Conservation (phyloP, 1,284 basidiomycete species). For the Waitea zeae region DNA sequence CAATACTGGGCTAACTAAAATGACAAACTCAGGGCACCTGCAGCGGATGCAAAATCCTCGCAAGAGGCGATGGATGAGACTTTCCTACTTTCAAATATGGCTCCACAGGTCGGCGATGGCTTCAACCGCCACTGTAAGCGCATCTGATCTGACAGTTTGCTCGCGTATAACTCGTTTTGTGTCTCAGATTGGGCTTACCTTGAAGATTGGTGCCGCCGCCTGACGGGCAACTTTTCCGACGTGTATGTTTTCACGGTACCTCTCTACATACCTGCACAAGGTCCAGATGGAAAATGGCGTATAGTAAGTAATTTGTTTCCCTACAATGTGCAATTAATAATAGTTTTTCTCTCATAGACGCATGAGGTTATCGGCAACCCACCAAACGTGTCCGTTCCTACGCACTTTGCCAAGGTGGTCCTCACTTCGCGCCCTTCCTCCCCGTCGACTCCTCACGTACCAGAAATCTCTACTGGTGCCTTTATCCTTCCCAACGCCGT, state of each 20-base stretch:
- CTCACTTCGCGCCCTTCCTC: constrained; percentile 64
- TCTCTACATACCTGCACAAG: constrained; percentile 81
- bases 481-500: constrained; percentile 86
- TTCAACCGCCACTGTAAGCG: constrained; percentile 87
- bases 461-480: constrained; percentile 77
- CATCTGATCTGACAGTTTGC: too few species aligned
- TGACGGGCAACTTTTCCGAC: constrained; percentile 78
- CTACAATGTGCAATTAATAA: constrained; percentile 1
- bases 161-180: neutral
- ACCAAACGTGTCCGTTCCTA: constrained; percentile 84
- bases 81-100: constrained; percentile 89
- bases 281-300: constrained; percentile 84
- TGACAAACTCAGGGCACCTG: constrained; percentile 62
- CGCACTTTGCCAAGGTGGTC: constrained; percentile 96
- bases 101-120: constrained; percentile 93
- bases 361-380: constrained; percentile 92
- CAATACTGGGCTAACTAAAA: neutral
- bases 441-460: constrained; percentile 48
- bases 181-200: constrained; percentile 83
- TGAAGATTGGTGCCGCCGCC: constrained; percentile 87
- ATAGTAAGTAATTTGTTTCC: constrained; percentile 44
- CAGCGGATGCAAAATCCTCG: constrained; percentile 91
- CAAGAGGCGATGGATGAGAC: constrained; percentile 95
- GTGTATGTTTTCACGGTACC: constrained; percentile 98
- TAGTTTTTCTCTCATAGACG: constrained; percentile 24